phyloP scores from a whole-genome alignment of 169 alveolate genomes.

The Theileria sp. region DNA sequence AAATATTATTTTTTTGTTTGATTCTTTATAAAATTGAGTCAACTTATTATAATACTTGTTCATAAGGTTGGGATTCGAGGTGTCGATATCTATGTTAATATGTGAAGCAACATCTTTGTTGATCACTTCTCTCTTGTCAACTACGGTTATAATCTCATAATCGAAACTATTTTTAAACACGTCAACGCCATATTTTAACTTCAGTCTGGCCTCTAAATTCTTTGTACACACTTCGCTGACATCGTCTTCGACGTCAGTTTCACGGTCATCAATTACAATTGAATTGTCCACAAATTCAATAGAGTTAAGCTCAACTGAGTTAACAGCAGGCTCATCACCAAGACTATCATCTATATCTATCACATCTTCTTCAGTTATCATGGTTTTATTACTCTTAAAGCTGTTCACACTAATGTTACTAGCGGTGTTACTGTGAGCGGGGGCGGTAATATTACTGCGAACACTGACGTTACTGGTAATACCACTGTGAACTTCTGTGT shows the following conservation, averaged over 20 bases:
- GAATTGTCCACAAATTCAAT: neutral
- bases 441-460: no score
- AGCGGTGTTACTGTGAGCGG: neutral
- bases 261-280: neutral
- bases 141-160: slow-evolving; percentile 71
- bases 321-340: neutral
- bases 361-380: neutral
- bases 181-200: slow-evolving; percentile 34
- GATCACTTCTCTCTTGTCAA: slow-evolving; percentile 73
- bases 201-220: slow-evolving; percentile 16
- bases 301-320: neutral
- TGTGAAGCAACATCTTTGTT: slow-evolving; percentile 33
- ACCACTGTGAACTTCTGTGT: neutral
- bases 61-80: neutral
- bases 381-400: neutral
- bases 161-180: neutral
- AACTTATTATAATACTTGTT: slow-evolving; percentile 59
- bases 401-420: neutral
- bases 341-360: neutral
- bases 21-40: slow-evolving; percentile 49
- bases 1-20: slow-evolving; percentile 39
- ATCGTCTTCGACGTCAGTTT: neutral
- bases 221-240: neutral
- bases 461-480: neutral
- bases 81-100: neutral